phyloP scores from a whole-genome alignment of 805 yeast genomes.

The Wickerhamomyces chaumierensis region DNA sequence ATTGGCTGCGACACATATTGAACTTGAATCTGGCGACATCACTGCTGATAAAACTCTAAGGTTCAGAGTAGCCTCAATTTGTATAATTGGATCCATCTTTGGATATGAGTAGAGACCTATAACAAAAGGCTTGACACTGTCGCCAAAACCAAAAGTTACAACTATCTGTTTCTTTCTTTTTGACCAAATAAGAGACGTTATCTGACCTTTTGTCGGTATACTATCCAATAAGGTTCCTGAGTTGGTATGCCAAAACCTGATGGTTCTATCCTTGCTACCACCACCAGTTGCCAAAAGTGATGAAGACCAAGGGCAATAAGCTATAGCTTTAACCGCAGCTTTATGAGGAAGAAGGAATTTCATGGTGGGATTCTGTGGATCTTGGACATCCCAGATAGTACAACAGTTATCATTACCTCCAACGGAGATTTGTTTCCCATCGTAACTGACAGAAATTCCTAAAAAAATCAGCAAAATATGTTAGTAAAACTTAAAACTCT shows the following conservation, averaged over 20 bases:
- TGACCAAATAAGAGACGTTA: conserved; percentile 77
- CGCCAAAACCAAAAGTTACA: conserved; percentile 78
- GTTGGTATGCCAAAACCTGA: conserved; percentile 78
- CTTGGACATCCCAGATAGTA: conserved; percentile 59
- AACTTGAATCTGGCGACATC: conserved; percentile 48
- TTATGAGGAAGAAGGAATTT: conserved; percentile 47
- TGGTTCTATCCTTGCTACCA: conserved; percentile 70
- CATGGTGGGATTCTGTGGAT: conserved; percentile 29
- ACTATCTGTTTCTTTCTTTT: conserved; percentile 47
- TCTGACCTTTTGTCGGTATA: conserved; percentile 53
- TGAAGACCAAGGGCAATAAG: conserved; percentile 86
- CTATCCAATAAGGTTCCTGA: conserved; percentile 62
- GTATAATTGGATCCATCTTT: conserved; percentile 32
- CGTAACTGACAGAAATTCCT: conserved; percentile 51
- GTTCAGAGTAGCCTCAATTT: conserved; percentile 38
- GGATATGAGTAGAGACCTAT: conserved; percentile 63
- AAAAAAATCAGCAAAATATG: background rate
- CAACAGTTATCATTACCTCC: conserved; percentile 83
- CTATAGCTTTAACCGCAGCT: conserved; percentile 86
- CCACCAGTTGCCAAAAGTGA: conserved; percentile 83
- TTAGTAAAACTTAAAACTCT: too few species aligned
- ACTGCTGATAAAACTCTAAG: conserved; percentile 58
- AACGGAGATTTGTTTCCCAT: conserved; percentile 49
- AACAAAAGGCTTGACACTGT: conserved; percentile 36
- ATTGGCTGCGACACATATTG: conserved; percentile 64